A percentile compares a stretch with the other conserved stretches of the same genome.
Evolutionary conservation across 441 rosid species (phyloP).

Genomic region (Metrosideros polymorpha): DNA sequence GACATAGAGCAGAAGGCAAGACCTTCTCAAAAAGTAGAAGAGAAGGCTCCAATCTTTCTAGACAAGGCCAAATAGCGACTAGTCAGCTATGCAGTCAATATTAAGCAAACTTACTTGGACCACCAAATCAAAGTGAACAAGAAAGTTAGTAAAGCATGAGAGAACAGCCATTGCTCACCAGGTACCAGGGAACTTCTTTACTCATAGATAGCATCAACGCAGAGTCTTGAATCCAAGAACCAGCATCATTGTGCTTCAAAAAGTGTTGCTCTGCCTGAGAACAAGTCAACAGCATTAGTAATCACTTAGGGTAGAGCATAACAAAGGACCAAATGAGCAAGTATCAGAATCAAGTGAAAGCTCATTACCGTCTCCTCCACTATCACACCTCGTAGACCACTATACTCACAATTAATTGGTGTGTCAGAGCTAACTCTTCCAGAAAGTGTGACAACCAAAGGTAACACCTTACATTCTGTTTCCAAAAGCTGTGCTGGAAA

Average conservation of each 20-base stretch:
- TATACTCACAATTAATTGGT: constrained; percentile 74
- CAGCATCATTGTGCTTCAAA: constrained; percentile 89
- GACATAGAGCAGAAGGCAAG: neutral
- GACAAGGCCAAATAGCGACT: neutral
- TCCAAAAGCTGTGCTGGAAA: constrained; percentile 62
- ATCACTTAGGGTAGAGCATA: neutral
- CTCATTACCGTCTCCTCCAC: constrained; percentile 81
- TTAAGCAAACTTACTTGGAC: neutral
- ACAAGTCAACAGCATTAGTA: constrained; percentile 6
- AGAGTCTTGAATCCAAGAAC: constrained; percentile 97
- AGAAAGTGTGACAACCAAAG: constrained; percentile 68
- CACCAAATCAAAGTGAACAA: neutral
- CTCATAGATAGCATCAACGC: constrained; percentile 86
- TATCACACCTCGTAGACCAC: constrained; percentile 82
- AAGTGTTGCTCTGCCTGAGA: constrained; percentile 87
- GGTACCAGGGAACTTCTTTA: constrained; percentile 94
- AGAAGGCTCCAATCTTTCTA: neutral
- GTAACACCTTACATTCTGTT: constrained; percentile 59
- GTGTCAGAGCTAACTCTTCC: constrained; percentile 92
- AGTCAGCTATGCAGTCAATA: neutral
- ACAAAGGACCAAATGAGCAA: neutral
- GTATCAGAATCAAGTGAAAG: neutral
- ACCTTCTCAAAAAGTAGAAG: neutral
- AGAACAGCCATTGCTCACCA: constrained; percentile 34
- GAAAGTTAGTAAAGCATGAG: neutral